Evolutionary conservation across 164 flowering plant genomes (phyloP), one percentile per base, ranked within the genome.

Genomic region (Berberis vulgaris): DNA sequence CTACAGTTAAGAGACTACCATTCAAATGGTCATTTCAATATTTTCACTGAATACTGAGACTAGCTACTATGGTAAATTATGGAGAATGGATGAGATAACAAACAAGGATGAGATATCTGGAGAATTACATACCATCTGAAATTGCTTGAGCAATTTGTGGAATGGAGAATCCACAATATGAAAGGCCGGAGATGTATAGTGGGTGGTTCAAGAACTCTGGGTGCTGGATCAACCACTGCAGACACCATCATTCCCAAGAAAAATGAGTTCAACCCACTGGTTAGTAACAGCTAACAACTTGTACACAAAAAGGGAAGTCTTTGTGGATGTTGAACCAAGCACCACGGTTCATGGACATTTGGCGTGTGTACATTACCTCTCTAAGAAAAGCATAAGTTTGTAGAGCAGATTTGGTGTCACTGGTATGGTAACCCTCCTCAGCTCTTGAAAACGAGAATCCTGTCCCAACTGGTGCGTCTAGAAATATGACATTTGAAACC

Each of bases 401-500:
- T 2, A 56, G 43, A 0, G 62, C 47, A 1, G 74, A 43, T 65
- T 58, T 45, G 0, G 26, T 26, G 49, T 70, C 79, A 1, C 56
- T 40, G 0, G 49, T 60, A 45, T 41, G 2, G 54, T 60, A 74
- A 6, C 61, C 71, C 26, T 71, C 42, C 5, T 64, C 6, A 6
- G 57, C 74, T 12, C 40, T 71, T 26, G 80, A 61, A 59, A 79
- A 79, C 4, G 84, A 79, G 62, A 70, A 81, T 41, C 84, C 84
- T 45, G 82, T 67, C 1, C 82, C 82, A 2, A 72, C 81, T 1
- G 84, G 84, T 43, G 68, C 63, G 52, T 81, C 84, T 38, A 81
- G 40, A 42, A 77, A 78, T 54, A 81, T 71, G 41, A 81, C 75
- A 65, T 54, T 81, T 5, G 82, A 67, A 41, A 65, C 57, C 84